Evolutionary conservation across 495 filamentous ascomycete genomes (phyloP).

Genomic region (Xylaria curta): DNA sequence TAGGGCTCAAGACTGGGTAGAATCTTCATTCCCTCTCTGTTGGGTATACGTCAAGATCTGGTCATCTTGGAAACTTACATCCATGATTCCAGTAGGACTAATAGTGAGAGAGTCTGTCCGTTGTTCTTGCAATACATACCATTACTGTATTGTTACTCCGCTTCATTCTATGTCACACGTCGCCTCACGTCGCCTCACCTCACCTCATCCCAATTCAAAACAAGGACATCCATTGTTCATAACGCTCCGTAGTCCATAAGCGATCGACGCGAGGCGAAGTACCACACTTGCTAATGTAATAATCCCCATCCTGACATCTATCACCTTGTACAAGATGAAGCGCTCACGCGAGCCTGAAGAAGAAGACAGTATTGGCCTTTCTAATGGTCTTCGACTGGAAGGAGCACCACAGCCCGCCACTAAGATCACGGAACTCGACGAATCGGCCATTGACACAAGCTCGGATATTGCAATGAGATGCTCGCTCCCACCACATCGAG

Average conservation of each 20-base stretch:
- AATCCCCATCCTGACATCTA: conserved; percentile 32
- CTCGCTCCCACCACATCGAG: conserved; percentile 77
- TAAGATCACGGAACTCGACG: conserved; percentile 54
- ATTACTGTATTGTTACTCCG: not conserved
- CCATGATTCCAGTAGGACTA: not conserved
- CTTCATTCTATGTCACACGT: not conserved
- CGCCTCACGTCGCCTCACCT: not conserved
- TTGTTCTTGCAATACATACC: not conserved
- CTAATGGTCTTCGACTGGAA: conserved; percentile 26
- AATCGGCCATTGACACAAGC: conserved; percentile 36
- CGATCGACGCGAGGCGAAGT: conserved; percentile 10
- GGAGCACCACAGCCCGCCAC: conserved; percentile 35
- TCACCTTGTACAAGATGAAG: conserved; percentile 49
- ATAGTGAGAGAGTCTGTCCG: not conserved
- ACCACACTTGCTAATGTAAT: conserved; percentile 36
- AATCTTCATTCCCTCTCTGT: not conserved
- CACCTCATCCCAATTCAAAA: not conserved
- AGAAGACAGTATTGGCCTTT: conserved; percentile 15
- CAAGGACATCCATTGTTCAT: not conserved
- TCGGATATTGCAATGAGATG: conserved; percentile 67
- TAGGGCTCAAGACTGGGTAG: not conserved
- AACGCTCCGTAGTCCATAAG: not conserved
- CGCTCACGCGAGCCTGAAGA: conserved; percentile 60
- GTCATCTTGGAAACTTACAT: not conserved
- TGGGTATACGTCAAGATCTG: not conserved